Conservation (phyloP, 2,329 filamentous ascomycete species). For the Sodiomyces alkalinus region DNA sequence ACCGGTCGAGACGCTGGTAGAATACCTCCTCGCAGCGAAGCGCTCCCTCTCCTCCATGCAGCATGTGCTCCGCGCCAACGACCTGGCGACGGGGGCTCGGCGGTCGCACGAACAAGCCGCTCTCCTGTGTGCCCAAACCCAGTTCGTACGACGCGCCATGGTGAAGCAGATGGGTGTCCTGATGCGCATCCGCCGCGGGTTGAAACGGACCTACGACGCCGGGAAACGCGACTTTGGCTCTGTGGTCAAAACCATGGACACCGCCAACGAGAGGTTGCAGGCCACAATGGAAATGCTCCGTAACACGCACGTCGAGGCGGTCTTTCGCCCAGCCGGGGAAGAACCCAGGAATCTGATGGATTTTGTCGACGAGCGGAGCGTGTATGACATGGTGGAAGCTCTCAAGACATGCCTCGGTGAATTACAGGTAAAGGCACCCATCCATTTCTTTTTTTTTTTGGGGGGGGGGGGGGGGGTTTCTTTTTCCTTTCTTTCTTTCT, state of each 20-base stretch:
- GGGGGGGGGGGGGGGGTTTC: not conserved
- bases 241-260: slow-evolving; percentile 50
- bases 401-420: slow-evolving; percentile 58
- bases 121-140: slow-evolving; percentile 52
- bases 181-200: slow-evolving; percentile 30
- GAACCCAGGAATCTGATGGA: slow-evolving; percentile 51
- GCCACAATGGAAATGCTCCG: slow-evolving; percentile 51
- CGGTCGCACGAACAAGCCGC: slow-evolving; percentile 64
- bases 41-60: slow-evolving; percentile 72
- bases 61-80: slow-evolving; percentile 72
- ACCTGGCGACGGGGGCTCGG: slow-evolving; percentile 66
- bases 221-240: slow-evolving; percentile 45
- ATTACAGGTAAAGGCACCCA: slow-evolving; percentile 37
- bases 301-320: slow-evolving; percentile 46
- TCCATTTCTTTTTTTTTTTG: not conserved
- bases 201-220: slow-evolving; percentile 40
- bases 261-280: slow-evolving; percentile 47
- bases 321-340: slow-evolving; percentile 44
- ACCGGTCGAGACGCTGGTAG: slow-evolving; percentile 62
- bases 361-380: slow-evolving; percentile 60
- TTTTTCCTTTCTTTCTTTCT: too few species aligned
- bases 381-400: slow-evolving; percentile 48
- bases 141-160: slow-evolving; percentile 51
- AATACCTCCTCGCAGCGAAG: slow-evolving; percentile 75
- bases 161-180: slow-evolving; percentile 38